Conservation (phyloP, 73 alveolate genomes). For the Uronychia setigera region DNA sequence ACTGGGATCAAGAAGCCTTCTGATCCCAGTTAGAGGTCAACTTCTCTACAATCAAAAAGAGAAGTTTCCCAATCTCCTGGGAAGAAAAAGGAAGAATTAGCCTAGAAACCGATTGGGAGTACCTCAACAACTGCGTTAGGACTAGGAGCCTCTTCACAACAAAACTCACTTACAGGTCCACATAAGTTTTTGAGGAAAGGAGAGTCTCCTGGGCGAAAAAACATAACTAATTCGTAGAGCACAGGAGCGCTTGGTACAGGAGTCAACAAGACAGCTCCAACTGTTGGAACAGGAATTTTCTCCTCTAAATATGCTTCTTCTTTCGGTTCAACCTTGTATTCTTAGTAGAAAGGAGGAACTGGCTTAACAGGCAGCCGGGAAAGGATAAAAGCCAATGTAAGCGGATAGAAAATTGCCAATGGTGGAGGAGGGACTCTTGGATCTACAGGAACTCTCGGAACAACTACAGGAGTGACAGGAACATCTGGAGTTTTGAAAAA, state of each 20-base stretch:
- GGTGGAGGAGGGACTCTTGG: no score
- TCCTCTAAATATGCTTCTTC: not conserved
- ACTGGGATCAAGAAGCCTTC: not conserved
- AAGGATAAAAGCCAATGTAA: not conserved
- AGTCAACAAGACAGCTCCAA: not conserved
- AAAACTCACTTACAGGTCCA: no score
- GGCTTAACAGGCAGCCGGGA: not conserved
- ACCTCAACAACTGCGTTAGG: no score
- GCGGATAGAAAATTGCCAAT: not conserved
- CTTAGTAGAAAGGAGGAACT: not conserved
- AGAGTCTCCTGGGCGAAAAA: not conserved
- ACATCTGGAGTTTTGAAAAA: not conserved
- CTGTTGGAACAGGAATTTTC: not conserved
- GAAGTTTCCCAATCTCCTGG: not conserved
- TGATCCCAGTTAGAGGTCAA: not conserved
- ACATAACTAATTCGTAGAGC: not conserved
- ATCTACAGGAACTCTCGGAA: not conserved
- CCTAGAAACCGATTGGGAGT: no score
- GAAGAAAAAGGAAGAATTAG: not conserved
- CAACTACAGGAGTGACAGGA: not conserved
- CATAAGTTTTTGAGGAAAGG: no score
- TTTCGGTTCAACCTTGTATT: not conserved
- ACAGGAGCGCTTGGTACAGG: not conserved
- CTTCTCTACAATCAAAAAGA: not conserved
- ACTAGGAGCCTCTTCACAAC: no score